These are phyloP conservation scores for Solanum aculeatissimum DNA, from an alignment of 305 asterid genomes.

Conservation along the genomic window DNA sequence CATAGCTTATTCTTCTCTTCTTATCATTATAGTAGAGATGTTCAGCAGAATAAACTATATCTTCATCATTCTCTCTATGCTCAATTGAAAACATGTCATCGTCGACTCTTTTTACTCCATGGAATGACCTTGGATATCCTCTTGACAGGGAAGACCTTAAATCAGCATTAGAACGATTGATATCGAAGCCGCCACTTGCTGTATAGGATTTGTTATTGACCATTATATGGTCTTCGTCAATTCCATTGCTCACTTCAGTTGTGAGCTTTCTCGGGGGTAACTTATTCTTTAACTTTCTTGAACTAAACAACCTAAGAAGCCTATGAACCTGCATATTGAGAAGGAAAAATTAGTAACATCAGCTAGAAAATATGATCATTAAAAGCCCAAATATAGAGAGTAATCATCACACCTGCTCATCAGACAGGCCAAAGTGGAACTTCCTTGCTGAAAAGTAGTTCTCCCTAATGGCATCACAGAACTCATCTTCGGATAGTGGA, in stretches of 20 bases:
- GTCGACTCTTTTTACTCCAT: conserved; percentile 10
- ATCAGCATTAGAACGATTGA: conserved; percentile 8
- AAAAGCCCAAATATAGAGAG: neutral
- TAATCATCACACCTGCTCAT: conserved; percentile 49
- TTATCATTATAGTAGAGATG: conserved; percentile 3
- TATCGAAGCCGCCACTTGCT: conserved; percentile 13
- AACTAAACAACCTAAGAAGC: conserved; percentile 49
- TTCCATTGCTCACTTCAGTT: conserved; percentile 9
- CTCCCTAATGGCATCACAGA: conserved; percentile 49
- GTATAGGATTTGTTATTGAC: conserved; percentile 14
- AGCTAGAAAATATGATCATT: neutral
- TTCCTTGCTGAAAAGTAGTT: conserved; percentile 58
- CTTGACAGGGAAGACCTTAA: conserved; percentile 6
- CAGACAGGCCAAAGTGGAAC: conserved; percentile 58
- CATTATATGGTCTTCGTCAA: conserved; percentile 19
- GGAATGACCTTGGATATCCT: conserved; percentile 15
- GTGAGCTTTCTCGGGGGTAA: conserved; percentile 12
- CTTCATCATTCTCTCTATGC: conserved; percentile 17
- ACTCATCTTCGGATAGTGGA: conserved; percentile 66
- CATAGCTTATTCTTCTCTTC: conserved; percentile 28
- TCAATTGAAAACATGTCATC: conserved; percentile 11
- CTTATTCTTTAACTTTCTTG: conserved; percentile 33
- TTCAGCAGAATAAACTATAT: conserved; percentile 7
- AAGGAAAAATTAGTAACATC: neutral
- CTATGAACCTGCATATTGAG: conserved; percentile 35